phyloP scores from a whole-genome alignment of 257 asterid genomes.

The Solanum clarkiae region DNA sequence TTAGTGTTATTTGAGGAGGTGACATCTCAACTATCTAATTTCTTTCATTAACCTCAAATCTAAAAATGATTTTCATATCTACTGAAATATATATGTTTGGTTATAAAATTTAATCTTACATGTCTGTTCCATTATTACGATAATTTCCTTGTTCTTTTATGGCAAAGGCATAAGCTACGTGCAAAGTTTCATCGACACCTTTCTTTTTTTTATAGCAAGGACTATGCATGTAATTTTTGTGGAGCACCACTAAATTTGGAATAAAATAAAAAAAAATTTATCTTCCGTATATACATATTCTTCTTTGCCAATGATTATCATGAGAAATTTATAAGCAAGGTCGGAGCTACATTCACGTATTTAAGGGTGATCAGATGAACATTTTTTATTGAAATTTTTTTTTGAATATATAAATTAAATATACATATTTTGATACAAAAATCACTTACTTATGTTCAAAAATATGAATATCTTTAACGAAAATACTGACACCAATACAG shows the following conservation, averaged over 20 bases:
- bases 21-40: neutral
- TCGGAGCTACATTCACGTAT: too few species aligned
- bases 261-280: neutral
- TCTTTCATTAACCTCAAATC: neutral
- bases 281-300: neutral
- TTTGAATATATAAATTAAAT: too few species aligned
- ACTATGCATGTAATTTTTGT: neutral
- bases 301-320: neutral
- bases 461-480: too few species aligned
- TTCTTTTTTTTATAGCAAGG: neutral
- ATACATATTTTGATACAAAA: too few species aligned
- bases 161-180: neutral
- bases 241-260: neutral
- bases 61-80: neutral
- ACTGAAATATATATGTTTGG: neutral
- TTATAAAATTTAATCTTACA: neutral
- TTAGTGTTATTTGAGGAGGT: neutral
- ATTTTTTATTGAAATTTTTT: too few species aligned
- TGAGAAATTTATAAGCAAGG: neutral
- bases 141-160: neutral
- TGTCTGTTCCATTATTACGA: neutral
- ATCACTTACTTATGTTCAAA: too few species aligned
- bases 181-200: neutral
- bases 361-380: too few species aligned
- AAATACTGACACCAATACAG: too few species aligned